phyloP scores from a whole-genome alignment of 345 rosid species.

The Leavenworthia alabamica region DNA sequence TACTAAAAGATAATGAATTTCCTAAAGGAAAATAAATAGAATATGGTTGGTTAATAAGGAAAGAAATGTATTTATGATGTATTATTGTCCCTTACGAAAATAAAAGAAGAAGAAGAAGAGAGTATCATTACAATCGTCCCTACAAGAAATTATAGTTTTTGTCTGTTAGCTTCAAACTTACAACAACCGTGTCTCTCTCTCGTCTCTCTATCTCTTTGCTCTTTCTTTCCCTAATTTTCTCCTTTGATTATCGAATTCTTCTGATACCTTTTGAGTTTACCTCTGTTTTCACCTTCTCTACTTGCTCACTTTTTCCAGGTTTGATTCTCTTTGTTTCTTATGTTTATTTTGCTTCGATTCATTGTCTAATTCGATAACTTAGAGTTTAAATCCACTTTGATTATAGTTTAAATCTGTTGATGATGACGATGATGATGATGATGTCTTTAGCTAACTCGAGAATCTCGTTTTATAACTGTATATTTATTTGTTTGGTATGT shows the following conservation, averaged over 20 bases:
- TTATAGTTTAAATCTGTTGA: background rate
- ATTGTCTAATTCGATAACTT: background rate
- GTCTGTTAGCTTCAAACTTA: conserved; percentile 14
- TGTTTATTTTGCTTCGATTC: too few species aligned
- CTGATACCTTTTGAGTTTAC: background rate
- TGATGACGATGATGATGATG: too few species aligned
- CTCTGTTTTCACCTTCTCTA: too few species aligned
- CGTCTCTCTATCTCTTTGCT: conserved; percentile 7
- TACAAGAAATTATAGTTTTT: background rate
- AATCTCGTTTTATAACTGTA: background rate
- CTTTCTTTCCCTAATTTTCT: background rate
- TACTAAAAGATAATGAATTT: background rate
- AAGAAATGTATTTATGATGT: too few species aligned
- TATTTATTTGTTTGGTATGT: too few species aligned
- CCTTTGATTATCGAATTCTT: background rate
- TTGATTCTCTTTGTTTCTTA: too few species aligned
- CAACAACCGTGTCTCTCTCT: conserved; percentile 26
- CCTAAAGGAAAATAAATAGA: background rate
- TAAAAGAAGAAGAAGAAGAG: too few species aligned
- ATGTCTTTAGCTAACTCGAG: too few species aligned
- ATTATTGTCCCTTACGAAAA: too few species aligned
- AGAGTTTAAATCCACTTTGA: conserved; percentile 7
- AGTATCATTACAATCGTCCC: too few species aligned
- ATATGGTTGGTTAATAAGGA: too few species aligned
- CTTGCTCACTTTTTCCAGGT: conserved; percentile 6